Conservation (phyloP, 495 filamentous ascomycete genomes). For the Daldinia grandis region DNA sequence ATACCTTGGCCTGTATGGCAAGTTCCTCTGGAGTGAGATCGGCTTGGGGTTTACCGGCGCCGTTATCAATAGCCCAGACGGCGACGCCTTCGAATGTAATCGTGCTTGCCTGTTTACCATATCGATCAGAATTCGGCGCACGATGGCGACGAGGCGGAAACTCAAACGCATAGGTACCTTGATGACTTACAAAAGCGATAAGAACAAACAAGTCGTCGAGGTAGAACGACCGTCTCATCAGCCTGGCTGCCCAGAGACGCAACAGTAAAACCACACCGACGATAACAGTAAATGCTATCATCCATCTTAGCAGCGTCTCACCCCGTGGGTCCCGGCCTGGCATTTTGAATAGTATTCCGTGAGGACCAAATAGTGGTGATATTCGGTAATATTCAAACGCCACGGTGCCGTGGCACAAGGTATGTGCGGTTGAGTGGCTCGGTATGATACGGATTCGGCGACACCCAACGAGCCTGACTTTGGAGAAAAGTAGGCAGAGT, state of each 20-base stretch:
- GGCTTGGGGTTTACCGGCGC: not conserved
- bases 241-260: not conserved
- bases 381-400: not conserved
- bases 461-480: no score
- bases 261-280: not conserved
- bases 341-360: not conserved
- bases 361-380: not conserved
- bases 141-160: no score
- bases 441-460: no score
- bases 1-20: not conserved
- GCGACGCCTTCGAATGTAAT: no score
- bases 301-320: not conserved
- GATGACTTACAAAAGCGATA: not conserved
- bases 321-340: not conserved
- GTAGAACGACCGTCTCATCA: constrained; percentile 4
- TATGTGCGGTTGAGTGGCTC: no score
- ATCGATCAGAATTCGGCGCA: no score
- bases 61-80: not conserved
- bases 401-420: no score
- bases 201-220: not conserved
- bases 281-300: not conserved
- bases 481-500: no score
- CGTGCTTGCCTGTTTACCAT: no score
- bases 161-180: no score
- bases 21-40: not conserved